Evolutionary conservation across 345 rosid genomes (phyloP).

Genomic region (Geranium brycei): DNA sequence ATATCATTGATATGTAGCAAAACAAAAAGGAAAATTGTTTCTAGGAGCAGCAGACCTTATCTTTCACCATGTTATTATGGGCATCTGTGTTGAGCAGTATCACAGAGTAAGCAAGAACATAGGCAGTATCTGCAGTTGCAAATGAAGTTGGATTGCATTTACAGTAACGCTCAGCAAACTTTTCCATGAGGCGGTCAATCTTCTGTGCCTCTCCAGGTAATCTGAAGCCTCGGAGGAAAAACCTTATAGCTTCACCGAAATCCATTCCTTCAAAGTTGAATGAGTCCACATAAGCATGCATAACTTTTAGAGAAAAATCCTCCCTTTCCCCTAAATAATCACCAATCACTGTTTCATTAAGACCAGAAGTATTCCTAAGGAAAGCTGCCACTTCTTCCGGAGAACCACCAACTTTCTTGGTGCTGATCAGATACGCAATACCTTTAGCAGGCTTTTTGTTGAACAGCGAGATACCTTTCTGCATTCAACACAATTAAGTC

Average conservation of each 20-base stretch:
- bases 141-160: constrained; percentile 85
- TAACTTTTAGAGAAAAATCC: constrained; percentile 73
- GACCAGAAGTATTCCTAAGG: constrained; percentile 54
- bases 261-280: constrained; percentile 69
- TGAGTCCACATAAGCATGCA: constrained; percentile 96
- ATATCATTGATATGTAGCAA: neutral
- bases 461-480: constrained; percentile 79
- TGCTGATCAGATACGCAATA: constrained; percentile 60
- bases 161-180: constrained; percentile 95
- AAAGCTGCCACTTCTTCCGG: constrained; percentile 75
- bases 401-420: constrained; percentile 60
- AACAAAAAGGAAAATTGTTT: constrained; percentile 1
- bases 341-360: constrained; percentile 79
- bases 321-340: constrained; percentile 96
- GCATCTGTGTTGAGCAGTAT: constrained; percentile 98
- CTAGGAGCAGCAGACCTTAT: constrained; percentile 52
- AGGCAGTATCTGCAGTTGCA: constrained; percentile 94
- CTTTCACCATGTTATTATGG: constrained; percentile 88
- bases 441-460: constrained; percentile 89
- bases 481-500: constrained; percentile 31
- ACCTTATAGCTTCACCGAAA: constrained; percentile 87
- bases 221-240: constrained; percentile 79
- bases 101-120: constrained; percentile 90
- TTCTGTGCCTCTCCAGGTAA: constrained; percentile 97
- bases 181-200: constrained; percentile 93